These are phyloP conservation scores for Trichocladium antarcticum DNA, from an alignment of 495 filamentous ascomycete genomes.

Conservation along the genomic window DNA sequence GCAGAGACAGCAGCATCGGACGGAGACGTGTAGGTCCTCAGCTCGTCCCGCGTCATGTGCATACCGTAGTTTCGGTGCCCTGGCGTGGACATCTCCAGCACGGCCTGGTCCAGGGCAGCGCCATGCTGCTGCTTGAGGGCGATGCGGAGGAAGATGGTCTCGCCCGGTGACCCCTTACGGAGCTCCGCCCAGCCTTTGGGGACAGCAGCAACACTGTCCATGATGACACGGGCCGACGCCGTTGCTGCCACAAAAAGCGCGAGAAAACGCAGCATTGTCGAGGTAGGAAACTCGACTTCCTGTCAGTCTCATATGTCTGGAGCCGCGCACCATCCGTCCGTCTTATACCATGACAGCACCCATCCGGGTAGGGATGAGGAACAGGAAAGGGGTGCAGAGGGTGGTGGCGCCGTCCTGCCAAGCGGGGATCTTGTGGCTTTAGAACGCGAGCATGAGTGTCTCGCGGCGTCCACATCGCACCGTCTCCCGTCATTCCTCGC, in stretches of 20 bases:
- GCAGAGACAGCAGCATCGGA: conserved; percentile 32
- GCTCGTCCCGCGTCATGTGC: conserved; percentile 41
- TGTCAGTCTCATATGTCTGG: too few relatives aligned
- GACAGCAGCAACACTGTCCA: conserved; percentile 34
- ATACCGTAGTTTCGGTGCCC: conserved; percentile 45
- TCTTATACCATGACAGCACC: too few relatives aligned
- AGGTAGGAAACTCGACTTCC: too few relatives aligned
- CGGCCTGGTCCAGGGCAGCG: conserved; percentile 40
- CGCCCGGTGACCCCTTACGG: conserved; percentile 22
- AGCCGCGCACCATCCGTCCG: too few relatives aligned
- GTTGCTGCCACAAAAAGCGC: conserved; percentile 16
- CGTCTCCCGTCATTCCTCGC: too few relatives aligned
- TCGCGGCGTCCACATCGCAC: too few relatives aligned
- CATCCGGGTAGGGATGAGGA: too few relatives aligned
- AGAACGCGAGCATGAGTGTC: too few relatives aligned
- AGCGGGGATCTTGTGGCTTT: background rate
- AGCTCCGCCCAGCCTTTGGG: conserved; percentile 38
- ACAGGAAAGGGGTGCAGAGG: too few relatives aligned
- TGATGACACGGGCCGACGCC: conserved; percentile 40
- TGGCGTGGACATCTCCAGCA: conserved; percentile 47
- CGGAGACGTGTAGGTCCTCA: conserved; percentile 44
- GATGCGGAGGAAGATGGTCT: conserved; percentile 27
- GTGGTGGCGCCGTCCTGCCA: too few relatives aligned
- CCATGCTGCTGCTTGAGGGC: conserved; percentile 23
- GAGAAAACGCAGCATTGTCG: conserved; percentile 21